Conservation (phyloP, 345 rosid species). For the Gossypium raimondii region DNA sequence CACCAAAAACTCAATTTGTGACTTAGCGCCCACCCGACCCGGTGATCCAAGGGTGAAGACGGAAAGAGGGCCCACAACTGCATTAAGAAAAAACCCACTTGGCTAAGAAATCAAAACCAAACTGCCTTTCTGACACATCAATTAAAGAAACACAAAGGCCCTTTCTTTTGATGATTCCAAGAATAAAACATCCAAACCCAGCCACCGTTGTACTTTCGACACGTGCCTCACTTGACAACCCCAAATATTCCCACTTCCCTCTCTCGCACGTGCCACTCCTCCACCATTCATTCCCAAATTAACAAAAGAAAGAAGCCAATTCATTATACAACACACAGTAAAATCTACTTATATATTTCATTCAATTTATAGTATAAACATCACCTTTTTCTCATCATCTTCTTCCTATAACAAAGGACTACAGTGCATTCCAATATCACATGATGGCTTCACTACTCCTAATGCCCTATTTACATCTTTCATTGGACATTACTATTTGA, state of each 20-base stretch:
- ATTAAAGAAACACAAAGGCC: neutral
- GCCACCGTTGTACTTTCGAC: slow-evolving; percentile 17
- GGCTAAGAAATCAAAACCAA: slow-evolving; percentile 26
- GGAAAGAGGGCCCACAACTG: slow-evolving; percentile 7
- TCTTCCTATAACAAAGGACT: neutral
- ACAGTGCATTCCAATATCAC: neutral
- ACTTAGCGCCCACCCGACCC: too few relatives aligned
- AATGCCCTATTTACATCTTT: slow-evolving; percentile 24
- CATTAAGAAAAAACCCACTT: slow-evolving; percentile 4
- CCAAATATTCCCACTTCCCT: neutral
- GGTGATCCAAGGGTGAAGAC: neutral
- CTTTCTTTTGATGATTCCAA: slow-evolving; percentile 13
- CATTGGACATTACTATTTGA: neutral
- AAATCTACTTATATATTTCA: slow-evolving; percentile 1
- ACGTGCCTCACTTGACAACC: slow-evolving; percentile 11
- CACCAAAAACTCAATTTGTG: too few relatives aligned
- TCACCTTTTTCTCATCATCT: neutral
- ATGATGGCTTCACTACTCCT: neutral
- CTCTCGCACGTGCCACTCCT: slow-evolving; percentile 8
- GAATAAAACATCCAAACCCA: slow-evolving; percentile 19
- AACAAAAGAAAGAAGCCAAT: neutral
- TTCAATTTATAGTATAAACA: slow-evolving; percentile 20
- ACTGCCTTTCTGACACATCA: slow-evolving; percentile 13
- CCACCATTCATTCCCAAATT: neutral
- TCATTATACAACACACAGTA: neutral